Percentiles rank a stretch among this genome's conserved stretches.
Conservation (phyloP, 169 alveolate genomes). For the Cystoisospora suis region DNA sequence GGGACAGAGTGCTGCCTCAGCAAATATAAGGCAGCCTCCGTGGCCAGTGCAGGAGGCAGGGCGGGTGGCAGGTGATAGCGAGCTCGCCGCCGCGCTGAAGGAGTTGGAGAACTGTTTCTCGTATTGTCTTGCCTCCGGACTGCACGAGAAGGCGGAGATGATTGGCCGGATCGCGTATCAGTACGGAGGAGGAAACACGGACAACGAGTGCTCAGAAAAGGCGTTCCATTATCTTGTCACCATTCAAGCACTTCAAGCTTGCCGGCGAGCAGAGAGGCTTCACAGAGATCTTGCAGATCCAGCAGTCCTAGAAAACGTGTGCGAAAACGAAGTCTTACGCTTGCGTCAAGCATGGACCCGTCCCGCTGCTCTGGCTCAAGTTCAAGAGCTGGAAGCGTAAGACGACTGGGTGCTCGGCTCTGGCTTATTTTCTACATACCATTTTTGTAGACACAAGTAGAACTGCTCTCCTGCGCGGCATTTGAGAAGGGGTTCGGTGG, state of each 20-base stretch:
- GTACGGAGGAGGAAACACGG: background rate
- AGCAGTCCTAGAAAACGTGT: background rate
- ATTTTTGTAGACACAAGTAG: no score
- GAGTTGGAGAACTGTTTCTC: background rate
- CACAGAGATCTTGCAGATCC: background rate
- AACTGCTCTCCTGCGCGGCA: no score
- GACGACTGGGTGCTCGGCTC: background rate
- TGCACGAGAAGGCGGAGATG: background rate
- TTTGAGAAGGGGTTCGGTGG: no score
- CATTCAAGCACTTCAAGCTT: background rate
- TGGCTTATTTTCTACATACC: no score
- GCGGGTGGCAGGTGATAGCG: background rate
- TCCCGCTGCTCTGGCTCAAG: background rate
- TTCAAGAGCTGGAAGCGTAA: slow-evolving; percentile 25
- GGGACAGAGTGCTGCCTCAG: background rate
- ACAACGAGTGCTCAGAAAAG: background rate
- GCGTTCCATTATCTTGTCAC: background rate
- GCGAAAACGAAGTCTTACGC: background rate
- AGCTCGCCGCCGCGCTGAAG: background rate
- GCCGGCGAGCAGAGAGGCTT: background rate
- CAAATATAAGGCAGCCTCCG: background rate
- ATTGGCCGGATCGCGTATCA: background rate
- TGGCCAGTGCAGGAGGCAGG: background rate
- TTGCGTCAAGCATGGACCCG: background rate
- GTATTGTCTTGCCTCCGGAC: background rate